These are phyloP conservation scores for Malassezia caprae DNA, from an alignment of 1,284 basidiomycete genomes.

Conservation along the genomic window DNA sequence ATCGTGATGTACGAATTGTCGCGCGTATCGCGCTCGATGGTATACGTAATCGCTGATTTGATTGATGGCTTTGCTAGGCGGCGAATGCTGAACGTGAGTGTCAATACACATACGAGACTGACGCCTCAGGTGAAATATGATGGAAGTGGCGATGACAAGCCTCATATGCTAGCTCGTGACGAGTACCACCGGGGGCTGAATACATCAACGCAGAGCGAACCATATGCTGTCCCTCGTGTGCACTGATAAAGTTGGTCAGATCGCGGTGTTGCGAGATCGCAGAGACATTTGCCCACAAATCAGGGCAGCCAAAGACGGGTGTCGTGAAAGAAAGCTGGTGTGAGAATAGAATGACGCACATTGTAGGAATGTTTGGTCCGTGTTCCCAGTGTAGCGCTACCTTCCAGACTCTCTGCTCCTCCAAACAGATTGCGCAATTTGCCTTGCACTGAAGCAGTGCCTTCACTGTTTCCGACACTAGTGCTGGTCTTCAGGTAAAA, in stretches of 20 bases:
- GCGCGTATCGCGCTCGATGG: constrained; percentile 66
- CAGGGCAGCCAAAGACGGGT: constrained; percentile 52
- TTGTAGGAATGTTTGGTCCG: constrained; percentile 71
- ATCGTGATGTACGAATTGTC: constrained; percentile 60
- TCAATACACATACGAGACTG: constrained; percentile 21
- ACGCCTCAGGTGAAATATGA: constrained; percentile 28
- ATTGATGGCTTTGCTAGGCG: constrained; percentile 64
- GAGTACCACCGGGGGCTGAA: constrained; percentile 9
- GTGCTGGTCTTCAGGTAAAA: constrained; percentile 77
- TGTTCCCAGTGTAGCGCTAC: constrained; percentile 72
- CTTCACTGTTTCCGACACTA: constrained; percentile 87
- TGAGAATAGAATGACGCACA: constrained; percentile 7
- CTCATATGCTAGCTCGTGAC: constrained; percentile 40
- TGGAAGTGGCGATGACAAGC: constrained; percentile 26
- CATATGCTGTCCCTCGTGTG: constrained; percentile 60
- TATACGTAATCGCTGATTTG: constrained; percentile 77
- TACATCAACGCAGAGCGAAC: constrained; percentile 56
- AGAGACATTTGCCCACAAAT: constrained; percentile 58
- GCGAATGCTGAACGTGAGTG: constrained; percentile 57
- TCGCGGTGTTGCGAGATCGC: constrained; percentile 62
- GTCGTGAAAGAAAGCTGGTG: constrained; percentile 22
- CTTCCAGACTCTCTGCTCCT: constrained; percentile 78
- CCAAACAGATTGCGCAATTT: constrained; percentile 66
- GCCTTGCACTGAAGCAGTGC: constrained; percentile 52
- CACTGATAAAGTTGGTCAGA: constrained; percentile 61